Percentiles rank a stretch among this genome's conserved stretches.
These are phyloP conservation scores for Salix brachista DNA, from an alignment of 345 rosid species.

Conservation along the genomic window DNA sequence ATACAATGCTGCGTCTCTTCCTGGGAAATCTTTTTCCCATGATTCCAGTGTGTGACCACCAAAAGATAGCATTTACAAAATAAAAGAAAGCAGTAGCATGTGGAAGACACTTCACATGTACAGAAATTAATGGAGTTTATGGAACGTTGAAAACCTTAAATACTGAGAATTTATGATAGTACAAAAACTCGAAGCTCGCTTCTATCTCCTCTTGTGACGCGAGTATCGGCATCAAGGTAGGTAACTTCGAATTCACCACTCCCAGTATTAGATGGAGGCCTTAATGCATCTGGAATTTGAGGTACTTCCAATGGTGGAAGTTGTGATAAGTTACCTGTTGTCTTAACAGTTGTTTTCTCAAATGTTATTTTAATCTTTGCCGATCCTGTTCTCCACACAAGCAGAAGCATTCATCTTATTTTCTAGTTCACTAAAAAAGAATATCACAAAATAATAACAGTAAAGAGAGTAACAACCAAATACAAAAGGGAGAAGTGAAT, in stretches of 20 bases:
- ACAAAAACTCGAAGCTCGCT: conserved; percentile 81
- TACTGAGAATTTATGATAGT: conserved; percentile 32
- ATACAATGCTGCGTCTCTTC: background rate
- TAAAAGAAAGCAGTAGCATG: background rate
- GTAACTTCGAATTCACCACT: conserved; percentile 85
- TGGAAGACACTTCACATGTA: background rate
- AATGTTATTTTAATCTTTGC: conserved; percentile 67
- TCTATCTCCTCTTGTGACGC: conserved; percentile 85
- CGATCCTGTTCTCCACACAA: conserved; percentile 44
- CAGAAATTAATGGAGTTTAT: background rate
- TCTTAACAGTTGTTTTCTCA: conserved; percentile 76
- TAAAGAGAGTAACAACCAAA: background rate
- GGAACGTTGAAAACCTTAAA: background rate
- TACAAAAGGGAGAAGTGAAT: background rate
- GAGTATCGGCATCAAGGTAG: conserved; percentile 56
- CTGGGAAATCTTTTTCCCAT: background rate
- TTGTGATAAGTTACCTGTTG: conserved; percentile 63
- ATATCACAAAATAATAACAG: background rate
- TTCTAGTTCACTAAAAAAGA: background rate
- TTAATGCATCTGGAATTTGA: conserved; percentile 58
- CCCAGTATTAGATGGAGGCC: conserved; percentile 60
- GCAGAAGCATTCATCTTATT: background rate
- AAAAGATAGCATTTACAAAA: background rate
- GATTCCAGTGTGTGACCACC: no score
- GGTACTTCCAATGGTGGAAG: conserved; percentile 77